A percentile compares a stretch with the other conserved stretches of the same genome.
Conservation (phyloP, 208 protist genomes). For the Acanthamoeba castellanii region DNA sequence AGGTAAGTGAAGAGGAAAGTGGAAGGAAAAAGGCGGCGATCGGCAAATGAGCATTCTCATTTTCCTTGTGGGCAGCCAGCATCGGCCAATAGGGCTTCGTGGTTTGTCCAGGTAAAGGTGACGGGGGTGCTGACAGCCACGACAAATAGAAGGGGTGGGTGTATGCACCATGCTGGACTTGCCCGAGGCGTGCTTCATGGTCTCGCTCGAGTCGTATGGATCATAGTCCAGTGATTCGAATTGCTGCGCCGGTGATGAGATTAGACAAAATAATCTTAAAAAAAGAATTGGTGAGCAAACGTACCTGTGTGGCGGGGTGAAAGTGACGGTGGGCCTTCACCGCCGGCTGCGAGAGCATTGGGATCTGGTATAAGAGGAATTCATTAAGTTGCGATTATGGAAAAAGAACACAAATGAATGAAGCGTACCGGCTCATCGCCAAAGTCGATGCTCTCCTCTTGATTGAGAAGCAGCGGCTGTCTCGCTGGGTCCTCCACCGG, state of each 20-base stretch:
- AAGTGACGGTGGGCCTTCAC: neutral
- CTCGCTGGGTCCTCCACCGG: too few relatives aligned
- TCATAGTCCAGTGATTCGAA: slow-evolving; percentile 55
- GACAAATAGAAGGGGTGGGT: neutral
- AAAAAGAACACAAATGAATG: too few relatives aligned
- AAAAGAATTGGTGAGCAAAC: neutral
- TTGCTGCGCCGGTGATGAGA: neutral
- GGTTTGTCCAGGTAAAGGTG: too few relatives aligned
- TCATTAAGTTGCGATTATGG: neutral
- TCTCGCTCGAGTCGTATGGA: slow-evolving; percentile 26
- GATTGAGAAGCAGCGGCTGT: too few relatives aligned
- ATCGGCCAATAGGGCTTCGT: neutral
- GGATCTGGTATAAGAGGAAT: neutral
- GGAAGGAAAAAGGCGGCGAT: neutral
- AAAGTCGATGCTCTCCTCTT: too few relatives aligned
- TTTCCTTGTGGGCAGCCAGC: too few relatives aligned
- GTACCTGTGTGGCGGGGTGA: slow-evolving; percentile 18
- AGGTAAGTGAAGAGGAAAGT: neutral
- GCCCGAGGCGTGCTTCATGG: slow-evolving; percentile 16
- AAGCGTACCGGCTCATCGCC: too few relatives aligned
- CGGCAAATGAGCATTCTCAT: too few relatives aligned
- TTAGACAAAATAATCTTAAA: slow-evolving; percentile 16
- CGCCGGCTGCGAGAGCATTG: neutral
- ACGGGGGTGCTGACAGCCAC: neutral
- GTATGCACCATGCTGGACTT: slow-evolving; percentile 14